phyloP scores from a whole-genome alignment of 257 asterid genomes.

The Nemophila menziesii region DNA sequence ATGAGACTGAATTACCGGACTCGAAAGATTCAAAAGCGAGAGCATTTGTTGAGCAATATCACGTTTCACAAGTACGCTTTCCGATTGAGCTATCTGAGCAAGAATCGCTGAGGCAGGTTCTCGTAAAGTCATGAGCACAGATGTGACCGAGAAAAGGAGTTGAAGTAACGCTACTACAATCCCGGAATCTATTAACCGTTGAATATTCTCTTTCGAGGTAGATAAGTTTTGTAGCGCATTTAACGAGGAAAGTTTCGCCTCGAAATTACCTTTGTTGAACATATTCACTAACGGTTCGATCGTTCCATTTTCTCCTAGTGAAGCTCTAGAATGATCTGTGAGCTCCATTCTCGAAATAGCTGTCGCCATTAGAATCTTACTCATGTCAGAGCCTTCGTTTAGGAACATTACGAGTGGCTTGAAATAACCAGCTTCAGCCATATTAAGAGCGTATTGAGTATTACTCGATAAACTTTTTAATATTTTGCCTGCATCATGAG shows the following conservation, averaged over 20 bases:
- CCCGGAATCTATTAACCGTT: slow-evolving; percentile 41
- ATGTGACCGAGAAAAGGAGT: slow-evolving; percentile 91
- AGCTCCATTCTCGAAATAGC: slow-evolving; percentile 67
- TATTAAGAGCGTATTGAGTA: slow-evolving; percentile 74
- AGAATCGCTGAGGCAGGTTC: slow-evolving; percentile 93
- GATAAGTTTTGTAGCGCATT: slow-evolving; percentile 55
- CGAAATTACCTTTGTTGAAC: slow-evolving; percentile 72
- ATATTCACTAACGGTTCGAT: slow-evolving; percentile 56
- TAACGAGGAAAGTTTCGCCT: slow-evolving; percentile 61
- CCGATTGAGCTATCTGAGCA: slow-evolving; percentile 67
- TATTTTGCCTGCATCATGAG: slow-evolving; percentile 43
- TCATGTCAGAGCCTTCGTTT: slow-evolving; percentile 79
- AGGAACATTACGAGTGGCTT: slow-evolving; percentile 63
- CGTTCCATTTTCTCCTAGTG: slow-evolving; percentile 59
- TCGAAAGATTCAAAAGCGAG: slow-evolving; percentile 60
- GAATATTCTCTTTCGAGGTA: slow-evolving; percentile 38
- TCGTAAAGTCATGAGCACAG: slow-evolving; percentile 65
- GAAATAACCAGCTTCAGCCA: slow-evolving; percentile 96
- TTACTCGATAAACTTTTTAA: slow-evolving; percentile 51
- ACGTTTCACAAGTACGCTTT: slow-evolving; percentile 45
- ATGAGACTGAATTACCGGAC: slow-evolving; percentile 64
- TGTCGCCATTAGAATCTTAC: slow-evolving; percentile 78
- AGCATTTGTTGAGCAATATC: slow-evolving; percentile 81
- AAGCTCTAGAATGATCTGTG: slow-evolving; percentile 55
- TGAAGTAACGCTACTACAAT: slow-evolving; percentile 47